A percentile compares a stretch with the other conserved stretches of the same genome.
phyloP scores from a whole-genome alignment of 805 yeast genomes.

The Candida berthetii region DNA sequence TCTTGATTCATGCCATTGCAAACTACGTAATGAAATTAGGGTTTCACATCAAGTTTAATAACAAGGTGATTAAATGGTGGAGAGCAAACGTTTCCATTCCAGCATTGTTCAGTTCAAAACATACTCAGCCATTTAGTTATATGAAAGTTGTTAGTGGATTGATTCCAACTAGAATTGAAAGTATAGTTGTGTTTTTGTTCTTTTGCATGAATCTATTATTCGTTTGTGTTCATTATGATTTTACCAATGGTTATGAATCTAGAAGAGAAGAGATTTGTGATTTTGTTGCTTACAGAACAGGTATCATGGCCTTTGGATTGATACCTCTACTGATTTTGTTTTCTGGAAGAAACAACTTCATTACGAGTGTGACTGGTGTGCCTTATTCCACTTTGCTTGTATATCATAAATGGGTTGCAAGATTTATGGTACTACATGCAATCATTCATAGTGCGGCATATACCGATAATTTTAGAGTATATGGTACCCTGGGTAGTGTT shows the following conservation, averaged over 20 bases:
- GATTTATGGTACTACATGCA: conserved; percentile 27
- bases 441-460: conserved; percentile 14
- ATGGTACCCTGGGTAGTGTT: conserved; percentile 1
- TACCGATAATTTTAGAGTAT: conserved; percentile 3
- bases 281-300: conserved; percentile 16
- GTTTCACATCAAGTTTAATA: conserved; percentile 6
- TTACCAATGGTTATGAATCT: neutral
- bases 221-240: conserved; percentile 8
- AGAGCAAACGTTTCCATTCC: conserved; percentile 15
- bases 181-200: conserved; percentile 29
- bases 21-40: conserved; percentile 23
- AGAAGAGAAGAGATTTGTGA: neutral
- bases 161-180: conserved; percentile 17
- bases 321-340: conserved; percentile 54
- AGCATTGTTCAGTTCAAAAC: conserved; percentile 13
- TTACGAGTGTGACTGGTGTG: conserved; percentile 57
- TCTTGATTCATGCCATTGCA: conserved; percentile 27
- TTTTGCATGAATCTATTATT: conserved; percentile 16
- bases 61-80: conserved; percentile 10
- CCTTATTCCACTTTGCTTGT: conserved; percentile 53
- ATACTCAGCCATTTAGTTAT: conserved; percentile 2
- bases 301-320: conserved; percentile 22
- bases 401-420: conserved; percentile 60
- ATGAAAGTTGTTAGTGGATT: conserved; percentile 7
- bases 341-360: conserved; percentile 66